phyloP scores from a whole-genome alignment of 495 filamentous ascomycete species.

The Penicillium pancosmium region DNA sequence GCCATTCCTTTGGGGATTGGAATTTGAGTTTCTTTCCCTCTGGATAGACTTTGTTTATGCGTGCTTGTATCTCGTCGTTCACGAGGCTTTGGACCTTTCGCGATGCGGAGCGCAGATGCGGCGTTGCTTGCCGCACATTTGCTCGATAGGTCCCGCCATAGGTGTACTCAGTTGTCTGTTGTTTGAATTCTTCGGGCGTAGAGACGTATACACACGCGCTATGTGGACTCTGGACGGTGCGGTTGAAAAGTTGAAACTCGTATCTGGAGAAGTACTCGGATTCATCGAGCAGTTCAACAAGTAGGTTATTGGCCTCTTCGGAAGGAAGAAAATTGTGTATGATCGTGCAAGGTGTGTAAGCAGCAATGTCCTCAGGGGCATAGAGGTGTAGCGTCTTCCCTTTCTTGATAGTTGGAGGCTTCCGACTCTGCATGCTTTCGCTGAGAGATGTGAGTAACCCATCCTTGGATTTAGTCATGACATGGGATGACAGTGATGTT shows the following conservation, averaged over 20 bases:
- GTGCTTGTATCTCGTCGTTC: slow-evolving; percentile 68
- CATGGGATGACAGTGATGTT: slow-evolving; percentile 50
- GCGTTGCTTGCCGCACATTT: slow-evolving; percentile 75
- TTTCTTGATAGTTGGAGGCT: slow-evolving; percentile 61
- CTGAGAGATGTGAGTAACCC: slow-evolving; percentile 26
- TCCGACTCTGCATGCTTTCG: slow-evolving; percentile 41
- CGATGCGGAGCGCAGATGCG: slow-evolving; percentile 68
- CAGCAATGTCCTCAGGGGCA: slow-evolving; percentile 73
- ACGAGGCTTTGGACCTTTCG: slow-evolving; percentile 69
- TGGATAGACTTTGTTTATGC: slow-evolving; percentile 64
- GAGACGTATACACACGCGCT: slow-evolving; percentile 81
- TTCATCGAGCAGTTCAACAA: slow-evolving; percentile 76
- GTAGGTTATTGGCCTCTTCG: slow-evolving; percentile 68
- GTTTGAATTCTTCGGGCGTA: slow-evolving; percentile 56
- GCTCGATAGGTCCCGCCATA: slow-evolving; percentile 77
- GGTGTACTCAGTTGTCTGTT: slow-evolving; percentile 76
- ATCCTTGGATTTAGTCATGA: slow-evolving; percentile 34
- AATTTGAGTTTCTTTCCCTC: slow-evolving; percentile 72
- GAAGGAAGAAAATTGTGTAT: slow-evolving; percentile 86
- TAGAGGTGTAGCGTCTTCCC: slow-evolving; percentile 83
- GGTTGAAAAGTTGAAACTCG: slow-evolving; percentile 84
- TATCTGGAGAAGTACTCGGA: slow-evolving; percentile 70
- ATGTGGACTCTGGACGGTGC: slow-evolving; percentile 79
- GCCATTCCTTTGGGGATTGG: slow-evolving; percentile 74
- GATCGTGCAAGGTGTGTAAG: slow-evolving; percentile 84